Evolutionary conservation across 2,329 filamentous ascomycete species (phyloP).

Genomic region (Arthrobotrys sphaeroides): DNA sequence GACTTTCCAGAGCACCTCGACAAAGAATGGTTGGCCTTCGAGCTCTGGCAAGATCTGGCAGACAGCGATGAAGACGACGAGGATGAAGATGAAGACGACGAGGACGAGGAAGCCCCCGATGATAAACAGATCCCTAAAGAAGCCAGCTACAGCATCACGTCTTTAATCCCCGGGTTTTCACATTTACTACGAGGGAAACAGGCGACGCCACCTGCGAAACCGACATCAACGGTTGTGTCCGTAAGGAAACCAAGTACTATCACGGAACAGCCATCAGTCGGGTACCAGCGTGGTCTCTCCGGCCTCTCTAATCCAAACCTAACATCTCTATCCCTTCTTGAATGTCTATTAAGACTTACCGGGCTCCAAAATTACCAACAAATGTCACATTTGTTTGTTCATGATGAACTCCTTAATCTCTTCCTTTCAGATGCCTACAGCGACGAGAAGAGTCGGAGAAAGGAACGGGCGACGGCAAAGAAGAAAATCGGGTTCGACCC

Average conservation of each 20-base stretch:
- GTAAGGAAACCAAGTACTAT: slow-evolving; percentile 50
- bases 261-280: slow-evolving; percentile 65
- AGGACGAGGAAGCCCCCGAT: slow-evolving; percentile 59
- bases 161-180: slow-evolving; percentile 48
- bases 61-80: slow-evolving; percentile 67
- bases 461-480: slow-evolving; percentile 56
- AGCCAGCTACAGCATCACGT: slow-evolving; percentile 31
- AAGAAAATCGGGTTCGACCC: slow-evolving; percentile 58
- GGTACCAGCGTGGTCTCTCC: slow-evolving; percentile 67
- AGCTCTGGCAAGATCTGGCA: slow-evolving; percentile 75
- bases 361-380: slow-evolving; percentile 93
- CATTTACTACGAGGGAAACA: slow-evolving; percentile 24
- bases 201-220: slow-evolving; percentile 54
- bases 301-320: slow-evolving; percentile 64
- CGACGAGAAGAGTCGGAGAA: slow-evolving; percentile 49
- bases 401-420: slow-evolving; percentile 87
- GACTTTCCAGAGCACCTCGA: slow-evolving; percentile 78
- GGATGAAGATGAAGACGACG: slow-evolving; percentile 60
- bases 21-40: slow-evolving; percentile 89
- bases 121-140: slow-evolving; percentile 1
- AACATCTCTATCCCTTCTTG: slow-evolving; percentile 80
- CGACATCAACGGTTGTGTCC: slow-evolving; percentile 34
- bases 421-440: slow-evolving; percentile 68
- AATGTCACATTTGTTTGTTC: slow-evolving; percentile 85
- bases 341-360: slow-evolving; percentile 85